These are phyloP conservation scores for Astraeus odoratus DNA, from an alignment of 768 basidiomycete genomes.

Conservation along the genomic window DNA sequence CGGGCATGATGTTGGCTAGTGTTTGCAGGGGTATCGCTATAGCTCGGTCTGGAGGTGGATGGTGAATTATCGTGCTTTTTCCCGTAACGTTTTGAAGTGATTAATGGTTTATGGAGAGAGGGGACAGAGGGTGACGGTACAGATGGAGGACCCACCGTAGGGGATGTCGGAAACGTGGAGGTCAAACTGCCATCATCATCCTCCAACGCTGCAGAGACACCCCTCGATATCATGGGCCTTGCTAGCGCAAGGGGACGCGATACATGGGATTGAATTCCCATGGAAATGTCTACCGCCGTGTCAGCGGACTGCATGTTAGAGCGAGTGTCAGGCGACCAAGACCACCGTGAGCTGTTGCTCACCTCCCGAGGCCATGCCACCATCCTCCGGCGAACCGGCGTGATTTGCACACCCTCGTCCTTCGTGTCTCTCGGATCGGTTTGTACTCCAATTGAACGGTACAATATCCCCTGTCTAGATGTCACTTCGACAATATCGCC, in stretches of 20 bases:
- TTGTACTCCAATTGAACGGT: constrained; percentile 66
- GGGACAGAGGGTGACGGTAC: constrained; percentile 10
- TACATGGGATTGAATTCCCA: background rate
- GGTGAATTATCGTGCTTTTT: constrained; percentile 6
- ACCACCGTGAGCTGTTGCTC: constrained; percentile 16
- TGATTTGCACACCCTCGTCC: constrained; percentile 59
- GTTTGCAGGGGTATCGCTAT: constrained; percentile 20
- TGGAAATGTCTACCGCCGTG: background rate
- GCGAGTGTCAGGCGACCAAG: constrained; percentile 12
- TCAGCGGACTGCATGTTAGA: background rate
- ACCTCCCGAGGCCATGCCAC: constrained; percentile 16
- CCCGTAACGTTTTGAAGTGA: too few relatives aligned
- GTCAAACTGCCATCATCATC: background rate
- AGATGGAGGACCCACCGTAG: constrained; percentile 10
- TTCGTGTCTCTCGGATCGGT: constrained; percentile 52
- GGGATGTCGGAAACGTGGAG: constrained; percentile 7
- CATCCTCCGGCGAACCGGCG: constrained; percentile 16
- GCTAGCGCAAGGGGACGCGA: background rate
- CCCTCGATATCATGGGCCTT: background rate
- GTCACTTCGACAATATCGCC: constrained; percentile 21
- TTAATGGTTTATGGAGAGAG: constrained; percentile 6
- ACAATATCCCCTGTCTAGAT: constrained; percentile 25
- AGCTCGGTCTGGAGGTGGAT: constrained; percentile 9
- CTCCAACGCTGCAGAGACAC: background rate
- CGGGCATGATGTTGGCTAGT: too few relatives aligned